Base-by-base conservation (phyloP, 257 asterid species). In the Solanum rostratum region DNA sequence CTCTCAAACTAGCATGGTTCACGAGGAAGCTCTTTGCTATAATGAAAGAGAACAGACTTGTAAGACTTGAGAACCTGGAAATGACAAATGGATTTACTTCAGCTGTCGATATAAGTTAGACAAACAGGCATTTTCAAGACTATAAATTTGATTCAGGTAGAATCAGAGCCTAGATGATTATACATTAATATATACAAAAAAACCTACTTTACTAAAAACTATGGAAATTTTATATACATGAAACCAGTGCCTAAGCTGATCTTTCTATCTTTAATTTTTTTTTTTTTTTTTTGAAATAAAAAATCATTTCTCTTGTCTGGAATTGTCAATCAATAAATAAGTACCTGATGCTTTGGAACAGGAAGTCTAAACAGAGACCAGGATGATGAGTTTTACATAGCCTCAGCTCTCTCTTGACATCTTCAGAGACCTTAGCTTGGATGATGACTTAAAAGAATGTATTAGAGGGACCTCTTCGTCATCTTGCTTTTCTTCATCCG, bases 281-380 rank as follows among this genome's bases (percentile, higher is more conserved):
- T 63, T 63, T 63, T 62, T 62, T 62, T 12, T 63, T 63, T 62
- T 62, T 62, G 2, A 4, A 24, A 63, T 15, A 15, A 18, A 18
- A 7, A 7, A 66, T 18, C 24, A 24, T 49, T 49, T 46, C 10
- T 78, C 63, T 27, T 27, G 16, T 74, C 27, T 78, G 63, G 50
- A 50, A 27, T 27, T 16, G 18, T 7, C 46, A 50, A 78, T 78
- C 82, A 27, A 27, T 78, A 45, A 65, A 7, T 27, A 50, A 63
- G 63, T 89, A 95, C 97, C 97, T 86, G 94, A 93, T 74, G 94
- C 90, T 90, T 89, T 90, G 49, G 97, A 94, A 83, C 95, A 90
- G 27, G 92, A 89, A 84, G 81, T 86, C 94, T 9, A 90, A 84
- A 85, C 89, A 90, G 84, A 71, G 87, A n/a, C 88, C 86, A 84